Evolutionary conservation across 352 stramenopile species (phyloP), one percentile per base, ranked within the genome.

Genomic region (Pythium dissotocum): DNA sequence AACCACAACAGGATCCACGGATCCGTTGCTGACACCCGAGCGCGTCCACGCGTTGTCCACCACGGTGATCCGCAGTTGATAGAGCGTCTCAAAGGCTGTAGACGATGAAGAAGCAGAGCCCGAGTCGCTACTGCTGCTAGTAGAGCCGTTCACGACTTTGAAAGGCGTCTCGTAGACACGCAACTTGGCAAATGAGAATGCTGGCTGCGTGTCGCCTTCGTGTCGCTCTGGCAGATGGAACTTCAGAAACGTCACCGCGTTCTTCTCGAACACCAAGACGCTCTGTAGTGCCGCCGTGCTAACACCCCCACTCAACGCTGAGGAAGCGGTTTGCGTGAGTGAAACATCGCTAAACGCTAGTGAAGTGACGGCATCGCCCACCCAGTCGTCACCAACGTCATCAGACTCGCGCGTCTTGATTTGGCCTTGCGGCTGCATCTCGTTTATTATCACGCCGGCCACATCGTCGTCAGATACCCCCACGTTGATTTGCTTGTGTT

Each of bases 261-360:
- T 77, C 0, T 72, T 67, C 4, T 74, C 77, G 18, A 90, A 79
- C 8, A 90, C 63, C 4, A 94, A 67, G 4, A 89, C 75, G 42
- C 76, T 86, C 8, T 58, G 58, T 1, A 90, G 70, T 0, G 69
- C 68, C 0, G 46, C 21, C 0, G 64, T 38, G 1, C 48, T 57
- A 0, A 59, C 26, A 52, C 59, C 35, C 21, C 67, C 0, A 12
- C 61, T 32, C 7, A 46, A 52, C 1, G 64, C 63, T 0, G 40
- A 55, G 16, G 52, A 24, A 6, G 32, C 26, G 4, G 5, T 24
- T 3, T 32, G 26, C 7, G 49, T 54, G 5, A 87, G 35, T 0
- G 83, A 89, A 16, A 90, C 38, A 40, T 91, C 83, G 63, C 82
- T 81, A 38, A 90, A 91, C 9, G 76, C 80, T 13, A 83, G 65